phyloP scores from a whole-genome alignment of 352 stramenopile species.

The Globisporangium nagaii region DNA sequence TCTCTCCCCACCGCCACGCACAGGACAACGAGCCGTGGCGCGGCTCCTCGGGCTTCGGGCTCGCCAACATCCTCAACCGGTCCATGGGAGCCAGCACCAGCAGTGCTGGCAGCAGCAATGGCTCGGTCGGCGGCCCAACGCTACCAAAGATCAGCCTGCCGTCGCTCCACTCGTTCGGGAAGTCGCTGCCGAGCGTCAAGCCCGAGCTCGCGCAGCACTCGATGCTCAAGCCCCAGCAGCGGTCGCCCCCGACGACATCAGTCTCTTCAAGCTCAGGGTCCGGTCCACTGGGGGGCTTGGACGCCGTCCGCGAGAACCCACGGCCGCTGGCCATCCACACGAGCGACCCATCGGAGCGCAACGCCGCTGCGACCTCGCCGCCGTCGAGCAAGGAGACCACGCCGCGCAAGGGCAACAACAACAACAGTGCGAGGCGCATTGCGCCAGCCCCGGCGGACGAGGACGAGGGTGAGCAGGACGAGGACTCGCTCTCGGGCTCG shows the following conservation, averaged over 20 bases:
- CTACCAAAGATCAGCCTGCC: slow-evolving; percentile 71
- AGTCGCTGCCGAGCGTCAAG: slow-evolving; percentile 49
- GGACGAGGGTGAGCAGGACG: slow-evolving; percentile 55
- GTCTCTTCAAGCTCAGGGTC: no score
- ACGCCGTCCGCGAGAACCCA: neutral
- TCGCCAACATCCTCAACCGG: slow-evolving; percentile 80
- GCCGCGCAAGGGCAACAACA: slow-evolving; percentile 9
- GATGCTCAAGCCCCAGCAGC: slow-evolving; percentile 15
- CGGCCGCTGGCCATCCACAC: slow-evolving; percentile 10
- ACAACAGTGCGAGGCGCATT: slow-evolving; percentile 25
- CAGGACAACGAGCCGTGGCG: slow-evolving; percentile 71
- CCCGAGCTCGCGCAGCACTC: slow-evolving; percentile 32
- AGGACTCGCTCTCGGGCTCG: slow-evolving; percentile 32
- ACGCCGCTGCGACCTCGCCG: neutral
- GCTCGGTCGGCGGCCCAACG: neutral
- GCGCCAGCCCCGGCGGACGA: slow-evolving; percentile 56
- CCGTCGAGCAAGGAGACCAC: slow-evolving; percentile 8
- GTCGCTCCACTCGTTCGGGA: slow-evolving; percentile 69
- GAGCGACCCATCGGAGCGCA: slow-evolving; percentile 1
- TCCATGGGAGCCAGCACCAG: slow-evolving; percentile 7
- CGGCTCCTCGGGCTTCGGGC: slow-evolving; percentile 57
- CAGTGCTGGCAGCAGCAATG: neutral
- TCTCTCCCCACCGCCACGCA: slow-evolving; percentile 5
- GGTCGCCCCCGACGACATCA: neutral
- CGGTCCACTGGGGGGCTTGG: no score